phyloP scores from a whole-genome alignment of 257 asterid genomes.

The Solanum rostratum region DNA sequence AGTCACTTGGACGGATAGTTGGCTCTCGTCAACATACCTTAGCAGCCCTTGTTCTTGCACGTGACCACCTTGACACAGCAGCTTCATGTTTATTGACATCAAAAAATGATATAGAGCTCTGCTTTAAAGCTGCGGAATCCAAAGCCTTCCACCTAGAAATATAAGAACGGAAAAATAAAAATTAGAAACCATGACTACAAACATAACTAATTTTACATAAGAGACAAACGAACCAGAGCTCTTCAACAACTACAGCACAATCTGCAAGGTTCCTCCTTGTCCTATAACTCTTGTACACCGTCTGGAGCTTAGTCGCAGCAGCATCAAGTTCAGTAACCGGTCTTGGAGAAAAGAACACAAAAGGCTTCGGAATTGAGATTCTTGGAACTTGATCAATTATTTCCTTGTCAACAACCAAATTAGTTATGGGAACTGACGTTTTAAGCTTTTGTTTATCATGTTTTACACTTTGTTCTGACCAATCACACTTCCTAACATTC shows the following conservation, averaged over 20 bases:
- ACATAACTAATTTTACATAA: neutral
- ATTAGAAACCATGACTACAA: neutral
- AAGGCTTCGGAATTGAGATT: constrained; percentile 1
- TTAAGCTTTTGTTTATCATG: constrained; percentile 11
- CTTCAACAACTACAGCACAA: constrained; percentile 39
- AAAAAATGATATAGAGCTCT: constrained; percentile 50
- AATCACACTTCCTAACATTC: neutral
- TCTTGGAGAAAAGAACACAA: constrained; percentile 12
- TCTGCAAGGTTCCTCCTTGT: constrained; percentile 43
- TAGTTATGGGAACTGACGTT: constrained; percentile 9
- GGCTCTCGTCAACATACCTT: constrained; percentile 23
- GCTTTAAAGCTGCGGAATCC: constrained; percentile 43
- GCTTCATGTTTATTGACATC: constrained; percentile 35
- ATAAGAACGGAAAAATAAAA: neutral
- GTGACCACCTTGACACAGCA: constrained; percentile 54
- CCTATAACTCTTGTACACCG: constrained; percentile 38
- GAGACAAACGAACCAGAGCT: constrained; percentile 27
- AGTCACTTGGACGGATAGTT: neutral
- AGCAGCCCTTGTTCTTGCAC: constrained; percentile 52
- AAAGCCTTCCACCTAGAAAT: constrained; percentile 58
- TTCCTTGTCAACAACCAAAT: constrained; percentile 11
- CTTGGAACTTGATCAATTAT: neutral
- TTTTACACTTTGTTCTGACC: neutral
- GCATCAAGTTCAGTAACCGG: constrained; percentile 26
- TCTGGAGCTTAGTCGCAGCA: constrained; percentile 35